Percentiles rank a stretch among this genome's conserved stretches.
phyloP scores from a whole-genome alignment of 371 early-diverging fungal genomes.

The Lichtheimia ornata region DNA sequence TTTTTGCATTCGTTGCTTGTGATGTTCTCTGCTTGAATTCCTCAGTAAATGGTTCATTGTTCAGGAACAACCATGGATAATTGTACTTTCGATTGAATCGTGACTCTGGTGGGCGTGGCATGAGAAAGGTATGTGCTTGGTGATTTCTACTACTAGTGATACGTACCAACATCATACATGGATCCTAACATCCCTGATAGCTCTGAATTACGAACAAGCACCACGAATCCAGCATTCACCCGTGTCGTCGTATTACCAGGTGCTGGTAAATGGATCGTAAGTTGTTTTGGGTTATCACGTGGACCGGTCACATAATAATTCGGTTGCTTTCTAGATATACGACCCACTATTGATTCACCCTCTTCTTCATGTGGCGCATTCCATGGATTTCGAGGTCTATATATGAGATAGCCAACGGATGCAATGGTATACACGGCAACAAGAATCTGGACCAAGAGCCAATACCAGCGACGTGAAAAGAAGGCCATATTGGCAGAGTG shows the following conservation, averaged over 20 bases:
- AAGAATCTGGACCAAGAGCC: neutral
- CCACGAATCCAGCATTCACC: conserved; percentile 60
- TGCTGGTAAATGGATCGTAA: conserved; percentile 25
- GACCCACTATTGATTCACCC: too few relatives aligned
- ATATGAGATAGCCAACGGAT: neutral
- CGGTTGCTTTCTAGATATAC: conserved; percentile 17
- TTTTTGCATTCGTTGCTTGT: conserved; percentile 52
- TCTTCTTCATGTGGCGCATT: neutral
- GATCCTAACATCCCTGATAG: conserved; percentile 62
- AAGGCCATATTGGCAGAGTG: neutral
- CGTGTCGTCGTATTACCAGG: conserved; percentile 36
- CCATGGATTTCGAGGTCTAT: neutral
- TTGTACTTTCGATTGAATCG: conserved; percentile 74
- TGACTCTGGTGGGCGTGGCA: conserved; percentile 45
- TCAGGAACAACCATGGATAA: conserved; percentile 84
- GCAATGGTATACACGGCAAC: neutral
- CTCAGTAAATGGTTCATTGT: conserved; percentile 73
- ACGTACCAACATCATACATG: conserved; percentile 58
- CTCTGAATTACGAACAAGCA: conserved; percentile 73
- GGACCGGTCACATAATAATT: conserved; percentile 30
- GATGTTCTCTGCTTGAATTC: conserved; percentile 50
- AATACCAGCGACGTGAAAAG: neutral
- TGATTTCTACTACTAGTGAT: neutral
- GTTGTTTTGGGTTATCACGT: conserved; percentile 23
- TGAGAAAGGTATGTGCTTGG: neutral